phyloP scores from a whole-genome alignment of 1,139 yeast genomes.

The Candida anutae region DNA sequence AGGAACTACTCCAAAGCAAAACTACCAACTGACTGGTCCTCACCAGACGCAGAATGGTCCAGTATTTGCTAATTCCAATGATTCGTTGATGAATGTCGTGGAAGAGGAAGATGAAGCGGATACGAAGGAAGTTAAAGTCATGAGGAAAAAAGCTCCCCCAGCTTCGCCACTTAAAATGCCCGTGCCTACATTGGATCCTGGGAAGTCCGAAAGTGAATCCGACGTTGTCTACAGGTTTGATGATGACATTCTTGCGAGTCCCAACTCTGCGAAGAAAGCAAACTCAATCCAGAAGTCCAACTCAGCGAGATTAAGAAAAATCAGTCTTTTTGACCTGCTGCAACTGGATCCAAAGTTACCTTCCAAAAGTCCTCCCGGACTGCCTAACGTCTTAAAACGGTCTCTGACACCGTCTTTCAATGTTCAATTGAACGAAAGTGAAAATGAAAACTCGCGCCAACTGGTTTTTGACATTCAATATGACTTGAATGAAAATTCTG shows the following conservation, averaged over 20 bases:
- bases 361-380: too few relatives aligned
- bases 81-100: constrained; percentile 32
- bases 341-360: neutral
- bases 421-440: too few relatives aligned
- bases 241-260: too few relatives aligned
- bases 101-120: constrained; percentile 34
- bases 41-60: too few relatives aligned
- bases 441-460: constrained; percentile 8
- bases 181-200: constrained; percentile 33
- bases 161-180: too few relatives aligned
- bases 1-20: too few relatives aligned
- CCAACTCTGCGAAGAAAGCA: neutral
- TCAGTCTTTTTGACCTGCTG: constrained; percentile 26
- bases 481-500: constrained; percentile 14
- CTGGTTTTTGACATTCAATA: too few relatives aligned
- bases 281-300: constrained; percentile 17
- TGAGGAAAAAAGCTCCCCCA: neutral
- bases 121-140: neutral
- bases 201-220: constrained; percentile 22
- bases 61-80: constrained; percentile 17
- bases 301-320: constrained; percentile 37
- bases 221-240: too few relatives aligned
- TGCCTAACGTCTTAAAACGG: too few relatives aligned
- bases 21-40: too few relatives aligned
- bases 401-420: constrained; percentile 13